phyloP scores from a whole-genome alignment of 2,329 filamentous ascomycete species.

The Alternaria panax region DNA sequence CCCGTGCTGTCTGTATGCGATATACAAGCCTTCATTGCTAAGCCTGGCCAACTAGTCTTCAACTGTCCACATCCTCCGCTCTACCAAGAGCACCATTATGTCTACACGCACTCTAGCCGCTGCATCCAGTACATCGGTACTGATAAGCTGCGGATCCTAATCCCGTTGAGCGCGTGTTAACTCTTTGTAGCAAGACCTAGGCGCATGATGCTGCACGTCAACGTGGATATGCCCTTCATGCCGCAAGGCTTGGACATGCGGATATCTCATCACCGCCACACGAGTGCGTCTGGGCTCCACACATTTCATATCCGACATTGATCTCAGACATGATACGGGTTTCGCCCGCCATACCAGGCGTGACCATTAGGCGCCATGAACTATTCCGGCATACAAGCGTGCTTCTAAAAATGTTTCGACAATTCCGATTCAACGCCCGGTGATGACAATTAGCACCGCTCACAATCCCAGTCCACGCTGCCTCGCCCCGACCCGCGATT shows the following conservation, averaged over 20 bases:
- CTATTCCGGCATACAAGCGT: too few species aligned
- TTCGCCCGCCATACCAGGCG: background rate
- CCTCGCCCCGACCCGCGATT: constrained; percentile 16
- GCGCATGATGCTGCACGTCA: background rate
- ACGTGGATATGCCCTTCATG: background rate
- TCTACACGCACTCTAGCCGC: background rate
- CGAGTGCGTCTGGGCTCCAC: background rate
- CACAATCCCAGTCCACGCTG: background rate
- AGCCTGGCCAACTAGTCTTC: constrained; percentile 2
- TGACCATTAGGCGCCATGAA: too few species aligned
- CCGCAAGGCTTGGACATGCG: background rate
- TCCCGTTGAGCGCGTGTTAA: background rate
- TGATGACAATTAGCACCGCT: background rate
- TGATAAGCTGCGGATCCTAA: background rate
- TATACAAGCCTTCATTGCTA: constrained; percentile 5
- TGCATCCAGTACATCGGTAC: background rate
- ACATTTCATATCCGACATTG: background rate
- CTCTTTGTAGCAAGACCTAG: background rate
- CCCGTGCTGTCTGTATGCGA: constrained; percentile 9
- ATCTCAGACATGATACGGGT: background rate
- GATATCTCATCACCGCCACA: background rate
- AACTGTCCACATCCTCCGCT: background rate
- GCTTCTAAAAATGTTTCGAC: background rate
- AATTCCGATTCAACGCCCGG: background rate
- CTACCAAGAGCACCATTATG: background rate